These are phyloP conservation scores for Solidago caesia DNA, from an alignment of 129 eudicot species.

Conservation along the genomic window DNA sequence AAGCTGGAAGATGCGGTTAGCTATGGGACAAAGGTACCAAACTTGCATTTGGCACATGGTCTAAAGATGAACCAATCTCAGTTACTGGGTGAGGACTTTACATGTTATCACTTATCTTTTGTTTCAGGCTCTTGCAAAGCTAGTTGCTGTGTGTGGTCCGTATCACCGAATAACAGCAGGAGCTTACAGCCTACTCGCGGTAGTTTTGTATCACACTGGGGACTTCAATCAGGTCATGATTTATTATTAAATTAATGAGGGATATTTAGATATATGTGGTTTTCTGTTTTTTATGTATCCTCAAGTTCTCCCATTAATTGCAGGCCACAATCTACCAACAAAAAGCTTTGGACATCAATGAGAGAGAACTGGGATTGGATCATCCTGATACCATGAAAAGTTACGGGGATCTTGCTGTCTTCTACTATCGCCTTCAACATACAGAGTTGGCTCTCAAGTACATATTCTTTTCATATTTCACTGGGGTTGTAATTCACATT, in stretches of 20 bases:
- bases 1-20: slow-evolving; percentile 99
- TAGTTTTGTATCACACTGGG: slow-evolving; percentile 97
- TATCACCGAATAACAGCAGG: slow-evolving; percentile 99
- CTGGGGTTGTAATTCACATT: background rate
- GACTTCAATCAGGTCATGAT: slow-evolving; percentile 92
- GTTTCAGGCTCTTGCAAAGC: slow-evolving; percentile 96
- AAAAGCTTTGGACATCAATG: slow-evolving; percentile 97
- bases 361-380: slow-evolving; percentile 97
- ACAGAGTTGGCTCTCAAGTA: slow-evolving; percentile 99
- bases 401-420: slow-evolving; percentile 99
- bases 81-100: slow-evolving; percentile 21
- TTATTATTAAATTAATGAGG: slow-evolving; percentile 1
- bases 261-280: slow-evolving; percentile 6
- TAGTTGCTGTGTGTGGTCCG: slow-evolving; percentile 99
- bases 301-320: slow-evolving; percentile 10
- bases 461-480: slow-evolving; percentile 20
- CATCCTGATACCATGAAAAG: slow-evolving; percentile 99
- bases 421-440: slow-evolving; percentile 97
- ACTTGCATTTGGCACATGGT: background rate
- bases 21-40: slow-evolving; percentile 94
- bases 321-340: slow-evolving; percentile 99
- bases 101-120: slow-evolving; percentile 22
- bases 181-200: slow-evolving; percentile 99
- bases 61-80: background rate
- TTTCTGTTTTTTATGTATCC: slow-evolving; percentile 15